Conservation (phyloP, 164 flowering plant species). For the Brasenia schreberi region DNA sequence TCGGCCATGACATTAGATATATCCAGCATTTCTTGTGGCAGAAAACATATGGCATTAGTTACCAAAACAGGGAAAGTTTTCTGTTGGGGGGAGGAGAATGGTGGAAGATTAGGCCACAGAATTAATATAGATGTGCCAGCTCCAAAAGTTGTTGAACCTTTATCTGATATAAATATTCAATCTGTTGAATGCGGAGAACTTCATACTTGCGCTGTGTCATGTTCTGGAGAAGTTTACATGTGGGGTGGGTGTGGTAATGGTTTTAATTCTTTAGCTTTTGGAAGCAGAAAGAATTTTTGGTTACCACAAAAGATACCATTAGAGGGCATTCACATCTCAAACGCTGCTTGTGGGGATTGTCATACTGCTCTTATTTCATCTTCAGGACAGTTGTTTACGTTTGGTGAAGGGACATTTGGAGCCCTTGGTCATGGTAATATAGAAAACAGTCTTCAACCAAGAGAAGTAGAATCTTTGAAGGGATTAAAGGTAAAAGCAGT, state of each 20-base stretch:
- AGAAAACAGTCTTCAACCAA: slow-evolving; percentile 31
- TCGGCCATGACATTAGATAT: slow-evolving; percentile 40
- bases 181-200: slow-evolving; percentile 50
- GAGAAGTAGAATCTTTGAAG: slow-evolving; percentile 49
- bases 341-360: slow-evolving; percentile 62
- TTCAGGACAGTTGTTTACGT: slow-evolving; percentile 54
- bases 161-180: slow-evolving; percentile 21
- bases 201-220: slow-evolving; percentile 49
- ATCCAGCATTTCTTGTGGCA: slow-evolving; percentile 35
- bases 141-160: slow-evolving; percentile 49
- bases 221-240: slow-evolving; percentile 44
- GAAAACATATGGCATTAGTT: slow-evolving; percentile 49
- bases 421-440: slow-evolving; percentile 64
- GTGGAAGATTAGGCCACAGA: slow-evolving; percentile 56
- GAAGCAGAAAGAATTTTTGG: background rate
- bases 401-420: slow-evolving; percentile 73
- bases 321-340: slow-evolving; percentile 26
- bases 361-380: slow-evolving; percentile 49
- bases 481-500: slow-evolving; percentile 42
- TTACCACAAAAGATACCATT: slow-evolving; percentile 14
- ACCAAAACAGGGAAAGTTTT: slow-evolving; percentile 59
- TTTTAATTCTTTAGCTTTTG: slow-evolving; percentile 12
- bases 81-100: slow-evolving; percentile 57
- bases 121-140: slow-evolving; percentile 25
- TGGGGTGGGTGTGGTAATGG: slow-evolving; percentile 43